These are phyloP conservation scores for Podaxis sp. DNA, from an alignment of 768 basidiomycete species.

Conservation along the genomic window DNA sequence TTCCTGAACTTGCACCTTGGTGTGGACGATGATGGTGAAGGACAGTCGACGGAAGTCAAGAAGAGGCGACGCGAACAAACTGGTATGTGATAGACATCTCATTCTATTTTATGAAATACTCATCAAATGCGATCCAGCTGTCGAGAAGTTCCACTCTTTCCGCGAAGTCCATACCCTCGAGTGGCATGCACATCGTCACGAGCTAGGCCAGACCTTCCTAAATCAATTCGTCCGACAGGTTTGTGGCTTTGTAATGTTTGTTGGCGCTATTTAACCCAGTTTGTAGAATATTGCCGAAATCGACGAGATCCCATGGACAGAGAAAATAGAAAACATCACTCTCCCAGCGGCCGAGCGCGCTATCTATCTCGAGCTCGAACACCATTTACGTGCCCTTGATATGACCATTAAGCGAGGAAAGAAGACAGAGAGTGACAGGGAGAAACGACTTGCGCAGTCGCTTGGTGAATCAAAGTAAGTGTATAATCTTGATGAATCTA, in stretches of 20 bases:
- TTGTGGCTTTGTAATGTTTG: background rate
- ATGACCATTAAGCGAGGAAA: conserved; percentile 70
- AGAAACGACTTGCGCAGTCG: conserved; percentile 81
- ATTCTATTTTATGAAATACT: background rate
- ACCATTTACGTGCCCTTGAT: conserved; percentile 86
- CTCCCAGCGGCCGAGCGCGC: conserved; percentile 93
- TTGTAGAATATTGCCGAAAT: conserved; percentile 91
- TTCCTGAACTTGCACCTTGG: conserved; percentile 91
- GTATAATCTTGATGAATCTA: conserved; percentile 2
- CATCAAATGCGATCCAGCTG: conserved; percentile 44
- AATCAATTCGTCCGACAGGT: conserved; percentile 86
- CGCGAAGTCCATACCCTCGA: conserved; percentile 88
- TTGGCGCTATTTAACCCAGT: conserved; percentile 13
- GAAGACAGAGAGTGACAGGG: conserved; percentile 81
- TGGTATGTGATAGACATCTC: conserved; percentile 40
- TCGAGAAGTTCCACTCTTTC: conserved; percentile 95
- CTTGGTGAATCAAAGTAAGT: conserved; percentile 87
- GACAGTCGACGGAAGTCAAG: conserved; percentile 70
- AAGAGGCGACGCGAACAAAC: conserved; percentile 84
- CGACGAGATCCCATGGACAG: conserved; percentile 85
- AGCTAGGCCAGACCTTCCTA: conserved; percentile 78
- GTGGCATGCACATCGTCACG: conserved; percentile 89
- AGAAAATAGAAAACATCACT: conserved; percentile 58
- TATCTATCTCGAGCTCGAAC: conserved; percentile 92
- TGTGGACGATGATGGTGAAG: conserved; percentile 85